Base-by-base conservation (phyloP, 1,284 basidiomycete genomes). In the Bjerkandera adusta region DNA sequence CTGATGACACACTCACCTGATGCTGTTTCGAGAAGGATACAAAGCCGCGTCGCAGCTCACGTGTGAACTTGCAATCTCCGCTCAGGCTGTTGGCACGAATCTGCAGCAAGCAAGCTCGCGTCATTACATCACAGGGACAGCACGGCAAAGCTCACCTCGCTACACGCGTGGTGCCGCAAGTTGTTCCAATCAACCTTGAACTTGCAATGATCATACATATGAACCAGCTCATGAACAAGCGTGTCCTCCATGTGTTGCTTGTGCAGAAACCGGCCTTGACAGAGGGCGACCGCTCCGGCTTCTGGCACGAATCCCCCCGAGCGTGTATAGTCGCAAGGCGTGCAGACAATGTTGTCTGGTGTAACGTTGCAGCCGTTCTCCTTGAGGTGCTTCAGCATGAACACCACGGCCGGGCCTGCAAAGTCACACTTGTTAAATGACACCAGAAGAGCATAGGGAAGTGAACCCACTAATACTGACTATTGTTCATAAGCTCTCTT, bases 141-240 rank as follows among this genome's bases (percentile, higher is more conserved):
- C 18, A 43, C 24, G 13, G 25, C 24, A n/a, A n/a, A n/a, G n/a
- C 81, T 59, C 61, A 95, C 93, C 79, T 98, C 95, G 59, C 85
- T 91, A 64, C 95, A 98, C 0, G 96, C 96, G 64, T 96, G 93
- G 70, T 97, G 94, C 45, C 92, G 71, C 44, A 98, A 67, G 66
- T 98, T 89, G 43, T 65, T 69, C 93, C 92, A 97, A 65, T 97
- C 85, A 1, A 97, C 89, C 49, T 93, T 85, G 72, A 98, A 98
- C 63, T 86, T 84, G 65, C 90, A 91, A 56, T 97, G 90, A 64
- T 98, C 96, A 63, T 89, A 98, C 76, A 94, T 86, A 66, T 98
- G 96, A n/a, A 98, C 72, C 48, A 98, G 81, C 62, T 99, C 96
- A 61, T 99, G 96, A 13, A 91, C 80, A 25, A 98, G 71, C 12